Evolutionary conservation across 2,329 filamentous ascomycete genomes (phyloP).

Genomic region (Exophiala lecanii-corni): DNA sequence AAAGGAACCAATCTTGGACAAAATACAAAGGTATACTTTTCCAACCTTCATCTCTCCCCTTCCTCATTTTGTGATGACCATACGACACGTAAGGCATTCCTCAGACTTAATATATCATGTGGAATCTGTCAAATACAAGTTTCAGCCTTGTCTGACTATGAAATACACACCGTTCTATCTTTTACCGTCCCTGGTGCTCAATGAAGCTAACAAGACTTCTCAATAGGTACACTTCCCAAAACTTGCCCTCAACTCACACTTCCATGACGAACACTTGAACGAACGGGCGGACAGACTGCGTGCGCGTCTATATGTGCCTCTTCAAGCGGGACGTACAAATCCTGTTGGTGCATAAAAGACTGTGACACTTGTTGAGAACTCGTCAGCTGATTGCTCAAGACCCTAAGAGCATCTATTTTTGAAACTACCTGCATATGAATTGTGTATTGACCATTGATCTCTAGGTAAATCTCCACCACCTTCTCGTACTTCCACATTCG

Average conservation of each 20-base stretch:
- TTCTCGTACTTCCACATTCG: slow-evolving; percentile 34
- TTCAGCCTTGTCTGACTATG: slow-evolving; percentile 64
- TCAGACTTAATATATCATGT: slow-evolving; percentile 62
- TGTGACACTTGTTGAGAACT: slow-evolving; percentile 63
- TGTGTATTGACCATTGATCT: slow-evolving; percentile 23
- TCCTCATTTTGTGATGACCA: slow-evolving; percentile 53
- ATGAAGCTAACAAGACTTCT: slow-evolving; percentile 21
- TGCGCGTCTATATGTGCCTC: slow-evolving; percentile 48
- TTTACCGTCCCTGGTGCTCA: too few species aligned
- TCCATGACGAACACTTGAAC: slow-evolving; percentile 61
- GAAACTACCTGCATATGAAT: not conserved
- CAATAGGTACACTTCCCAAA: slow-evolving; percentile 24
- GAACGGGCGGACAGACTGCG: slow-evolving; percentile 64
- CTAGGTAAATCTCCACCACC: slow-evolving; percentile 31
- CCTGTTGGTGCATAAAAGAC: slow-evolving; percentile 50
- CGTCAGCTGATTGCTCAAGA: slow-evolving; percentile 54
- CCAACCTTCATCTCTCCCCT: slow-evolving; percentile 12
- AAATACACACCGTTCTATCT: slow-evolving; percentile 5
- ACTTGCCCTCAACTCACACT: slow-evolving; percentile 18
- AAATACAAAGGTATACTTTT: slow-evolving; percentile 47
- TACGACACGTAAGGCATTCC: slow-evolving; percentile 64
- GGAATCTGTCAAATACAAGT: slow-evolving; percentile 60
- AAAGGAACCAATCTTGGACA: too few species aligned
- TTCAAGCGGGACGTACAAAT: slow-evolving; percentile 61
- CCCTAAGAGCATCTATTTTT: slow-evolving; percentile 3